phyloP scores from a whole-genome alignment of 305 asterid genomes.

The Coffea humblotiana region DNA sequence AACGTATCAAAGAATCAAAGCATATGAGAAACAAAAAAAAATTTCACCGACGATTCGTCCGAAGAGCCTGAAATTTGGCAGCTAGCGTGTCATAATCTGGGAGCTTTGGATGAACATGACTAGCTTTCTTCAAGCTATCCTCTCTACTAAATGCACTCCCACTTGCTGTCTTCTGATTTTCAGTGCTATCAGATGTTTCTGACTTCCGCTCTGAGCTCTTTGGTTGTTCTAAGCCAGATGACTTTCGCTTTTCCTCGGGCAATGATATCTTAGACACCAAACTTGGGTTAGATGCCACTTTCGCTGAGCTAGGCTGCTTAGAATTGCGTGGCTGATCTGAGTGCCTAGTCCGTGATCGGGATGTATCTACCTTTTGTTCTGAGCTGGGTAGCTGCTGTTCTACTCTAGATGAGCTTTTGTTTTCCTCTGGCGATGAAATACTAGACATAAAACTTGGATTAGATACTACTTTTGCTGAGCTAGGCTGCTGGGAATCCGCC shows the following conservation, averaged over 20 bases:
- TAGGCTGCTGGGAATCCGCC: constrained; percentile 35
- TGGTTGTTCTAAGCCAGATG: constrained; percentile 34
- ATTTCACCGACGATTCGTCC: constrained; percentile 47
- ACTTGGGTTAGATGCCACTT: constrained; percentile 28
- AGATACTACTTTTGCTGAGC: constrained; percentile 28
- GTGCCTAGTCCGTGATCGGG: constrained; percentile 25
- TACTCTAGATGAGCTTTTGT: constrained; percentile 29
- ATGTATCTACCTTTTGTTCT: constrained; percentile 11
- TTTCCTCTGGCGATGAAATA: constrained; percentile 24
- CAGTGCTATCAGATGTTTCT: constrained; percentile 20
- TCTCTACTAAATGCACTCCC: constrained; percentile 36
- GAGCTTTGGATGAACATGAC: constrained; percentile 97
- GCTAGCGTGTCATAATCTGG: constrained; percentile 80
- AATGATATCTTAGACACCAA: constrained; percentile 37
- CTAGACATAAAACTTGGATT: constrained; percentile 33
- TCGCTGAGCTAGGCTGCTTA: constrained; percentile 33
- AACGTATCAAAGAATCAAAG: constrained; percentile 4
- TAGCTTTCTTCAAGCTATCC: constrained; percentile 52
- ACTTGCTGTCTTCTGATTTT: constrained; percentile 36
- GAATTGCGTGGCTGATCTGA: constrained; percentile 30
- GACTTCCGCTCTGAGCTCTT: constrained; percentile 9
- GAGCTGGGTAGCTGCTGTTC: constrained; percentile 27
- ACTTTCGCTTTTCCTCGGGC: constrained; percentile 17
- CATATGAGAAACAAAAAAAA: not conserved
- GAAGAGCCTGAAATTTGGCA: constrained; percentile 48